These are phyloP conservation scores for Schizonepeta tenuifolia DNA, from an alignment of 257 asterid species.

Conservation along the genomic window DNA sequence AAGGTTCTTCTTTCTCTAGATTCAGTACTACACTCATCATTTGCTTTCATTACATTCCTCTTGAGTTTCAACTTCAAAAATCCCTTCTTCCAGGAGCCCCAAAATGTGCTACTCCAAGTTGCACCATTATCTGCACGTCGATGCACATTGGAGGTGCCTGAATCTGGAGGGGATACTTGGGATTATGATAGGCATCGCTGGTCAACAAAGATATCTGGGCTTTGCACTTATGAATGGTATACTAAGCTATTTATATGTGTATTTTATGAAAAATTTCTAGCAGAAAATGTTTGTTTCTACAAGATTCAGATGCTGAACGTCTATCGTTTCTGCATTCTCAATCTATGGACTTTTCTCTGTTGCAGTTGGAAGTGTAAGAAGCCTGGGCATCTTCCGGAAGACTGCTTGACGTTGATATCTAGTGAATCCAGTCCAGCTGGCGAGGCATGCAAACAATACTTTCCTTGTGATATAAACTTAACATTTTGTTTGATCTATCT, in stretches of 20 bases:
- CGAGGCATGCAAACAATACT: conserved; percentile 44
- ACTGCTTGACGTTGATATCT: conserved; percentile 66
- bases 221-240: conserved; percentile 82
- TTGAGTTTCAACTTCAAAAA: conserved; percentile 8
- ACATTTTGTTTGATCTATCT: conserved; percentile 7
- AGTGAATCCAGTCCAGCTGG: conserved; percentile 36
- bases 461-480: conserved; percentile 1
- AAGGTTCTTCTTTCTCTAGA: conserved; percentile 50
- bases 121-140: conserved; percentile 46
- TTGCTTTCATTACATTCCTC: conserved; percentile 12
- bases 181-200: conserved; percentile 61
- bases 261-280: conserved; percentile 19
- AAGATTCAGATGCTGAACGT: not conserved
- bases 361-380: conserved; percentile 87
- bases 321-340: conserved; percentile 4
- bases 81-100: conserved; percentile 47
- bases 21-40: conserved; percentile 20
- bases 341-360: conserved; percentile 20
- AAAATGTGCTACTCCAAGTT: conserved; percentile 34
- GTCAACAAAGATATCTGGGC: conserved; percentile 71
- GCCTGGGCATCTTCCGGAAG: conserved; percentile 94
- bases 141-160: conserved; percentile 59
- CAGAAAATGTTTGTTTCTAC: conserved; percentile 3
- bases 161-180: conserved; percentile 69
- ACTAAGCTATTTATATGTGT: conserved; percentile 16